Conservation (phyloP, 2,329 filamentous ascomycete genomes). For the Penicillium sp. region DNA sequence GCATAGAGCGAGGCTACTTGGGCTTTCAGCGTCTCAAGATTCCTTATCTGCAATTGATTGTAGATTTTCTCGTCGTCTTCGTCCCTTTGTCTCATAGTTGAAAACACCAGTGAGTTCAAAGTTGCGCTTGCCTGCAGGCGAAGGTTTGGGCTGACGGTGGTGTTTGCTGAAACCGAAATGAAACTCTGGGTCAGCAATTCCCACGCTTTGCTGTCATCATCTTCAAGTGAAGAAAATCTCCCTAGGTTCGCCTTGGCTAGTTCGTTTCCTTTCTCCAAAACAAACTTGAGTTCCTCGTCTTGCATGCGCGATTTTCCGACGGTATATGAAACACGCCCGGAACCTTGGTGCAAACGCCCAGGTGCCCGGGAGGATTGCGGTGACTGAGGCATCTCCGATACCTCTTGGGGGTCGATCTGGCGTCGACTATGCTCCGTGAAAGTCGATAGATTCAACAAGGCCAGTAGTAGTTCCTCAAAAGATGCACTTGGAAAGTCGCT, state of each 20-base stretch:
- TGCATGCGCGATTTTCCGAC: constrained; percentile 42
- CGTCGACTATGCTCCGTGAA: constrained; percentile 45
- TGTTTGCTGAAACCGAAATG: constrained; percentile 44
- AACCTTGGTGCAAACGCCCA: constrained; percentile 36
- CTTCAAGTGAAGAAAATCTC: constrained; percentile 65
- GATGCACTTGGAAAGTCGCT: constrained; percentile 80
- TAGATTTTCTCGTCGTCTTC: constrained; percentile 46
- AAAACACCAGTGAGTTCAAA: constrained; percentile 46
- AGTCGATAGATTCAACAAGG: constrained; percentile 67
- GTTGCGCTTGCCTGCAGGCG: constrained; percentile 59
- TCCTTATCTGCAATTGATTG: constrained; percentile 65
- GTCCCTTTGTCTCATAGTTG: constrained; percentile 42
- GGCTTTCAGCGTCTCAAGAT: constrained; percentile 63
- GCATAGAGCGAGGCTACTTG: constrained; percentile 59
- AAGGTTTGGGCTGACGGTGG: constrained; percentile 37
- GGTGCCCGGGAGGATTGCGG: constrained; percentile 25
- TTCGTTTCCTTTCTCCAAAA: constrained; percentile 69
- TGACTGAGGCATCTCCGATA: constrained; percentile 44
- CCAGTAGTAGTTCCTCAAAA: constrained; percentile 72
- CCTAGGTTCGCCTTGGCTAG: constrained; percentile 70
- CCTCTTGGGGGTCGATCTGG: constrained; percentile 49
- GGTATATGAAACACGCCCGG: constrained; percentile 41
- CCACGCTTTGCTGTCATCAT: constrained; percentile 70
- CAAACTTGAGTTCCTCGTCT: constrained; percentile 49
- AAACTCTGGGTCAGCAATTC: constrained; percentile 57